phyloP scores from a whole-genome alignment of 306 rosid species.

The Malus asiatica region DNA sequence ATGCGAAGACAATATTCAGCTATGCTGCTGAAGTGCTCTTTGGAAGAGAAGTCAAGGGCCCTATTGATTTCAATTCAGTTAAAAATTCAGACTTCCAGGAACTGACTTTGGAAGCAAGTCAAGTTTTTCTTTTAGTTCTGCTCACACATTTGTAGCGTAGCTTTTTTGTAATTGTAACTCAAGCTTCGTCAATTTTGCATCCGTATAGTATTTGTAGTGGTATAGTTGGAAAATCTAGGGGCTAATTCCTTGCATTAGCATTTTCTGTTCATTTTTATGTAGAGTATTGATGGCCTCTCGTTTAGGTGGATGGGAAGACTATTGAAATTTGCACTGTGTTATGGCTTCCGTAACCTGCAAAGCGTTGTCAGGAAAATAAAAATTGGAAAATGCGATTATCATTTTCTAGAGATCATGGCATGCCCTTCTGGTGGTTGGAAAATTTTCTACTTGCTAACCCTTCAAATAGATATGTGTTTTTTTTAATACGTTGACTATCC shows the following conservation, averaged over 20 bases:
- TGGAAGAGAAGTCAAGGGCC: conserved; percentile 66
- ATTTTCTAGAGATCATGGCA: conserved; percentile 93
- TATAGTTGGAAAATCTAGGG: not conserved
- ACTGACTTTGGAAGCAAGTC: conserved; percentile 69
- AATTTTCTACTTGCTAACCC: too few relatives aligned
- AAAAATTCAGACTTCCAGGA: conserved; percentile 84
- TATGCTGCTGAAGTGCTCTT: conserved; percentile 68
- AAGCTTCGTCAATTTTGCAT: not conserved
- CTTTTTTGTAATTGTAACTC: too few relatives aligned
- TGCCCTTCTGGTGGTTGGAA: conserved; percentile 52
- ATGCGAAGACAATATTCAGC: conserved; percentile 77
- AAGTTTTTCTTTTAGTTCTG: not conserved
- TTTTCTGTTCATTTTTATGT: conserved; percentile 5
- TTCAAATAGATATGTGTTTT: not conserved
- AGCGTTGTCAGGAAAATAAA: conserved; percentile 73
- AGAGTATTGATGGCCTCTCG: conserved; percentile 5
- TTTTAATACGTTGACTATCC: not conserved
- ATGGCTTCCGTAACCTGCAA: conserved; percentile 89
- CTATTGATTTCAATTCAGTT: conserved; percentile 59
- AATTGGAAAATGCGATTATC: conserved; percentile 73
- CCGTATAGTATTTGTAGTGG: too few relatives aligned
- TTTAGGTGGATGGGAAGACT: conserved; percentile 75
- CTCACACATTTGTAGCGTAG: not conserved
- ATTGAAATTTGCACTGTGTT: conserved; percentile 74
- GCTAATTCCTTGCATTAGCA: not conserved